Evolutionary conservation across 208 protist species (phyloP).

Genomic region (Leptomonas pyrrhocoris): DNA sequence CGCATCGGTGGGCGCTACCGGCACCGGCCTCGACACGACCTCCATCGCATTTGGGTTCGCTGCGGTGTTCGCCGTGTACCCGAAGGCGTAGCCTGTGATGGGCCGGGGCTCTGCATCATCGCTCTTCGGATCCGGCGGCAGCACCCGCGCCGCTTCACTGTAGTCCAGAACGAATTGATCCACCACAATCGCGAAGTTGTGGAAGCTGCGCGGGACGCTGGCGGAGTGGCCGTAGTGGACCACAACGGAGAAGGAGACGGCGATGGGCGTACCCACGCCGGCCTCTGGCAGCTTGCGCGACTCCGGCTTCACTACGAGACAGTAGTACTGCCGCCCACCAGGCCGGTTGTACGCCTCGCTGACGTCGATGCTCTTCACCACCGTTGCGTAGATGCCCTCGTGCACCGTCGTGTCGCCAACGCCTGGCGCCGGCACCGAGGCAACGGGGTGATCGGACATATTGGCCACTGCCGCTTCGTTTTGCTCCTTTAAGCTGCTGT

Average conservation of each 20-base stretch:
- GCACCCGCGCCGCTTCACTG: slow-evolving; percentile 29
- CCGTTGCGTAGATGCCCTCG: slow-evolving; percentile 38
- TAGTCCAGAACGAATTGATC: slow-evolving; percentile 67
- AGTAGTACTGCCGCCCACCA: slow-evolving; percentile 49
- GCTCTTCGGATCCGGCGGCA: slow-evolving; percentile 22
- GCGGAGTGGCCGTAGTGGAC: slow-evolving; percentile 38
- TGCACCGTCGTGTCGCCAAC: slow-evolving; percentile 6
- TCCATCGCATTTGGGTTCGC: slow-evolving; percentile 9
- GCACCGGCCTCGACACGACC: slow-evolving; percentile 14
- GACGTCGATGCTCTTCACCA: slow-evolving; percentile 45
- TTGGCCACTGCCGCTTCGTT: slow-evolving; percentile 19
- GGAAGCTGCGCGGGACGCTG: slow-evolving; percentile 43
- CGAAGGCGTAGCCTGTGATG: slow-evolving; percentile 57
- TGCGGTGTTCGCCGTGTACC: slow-evolving; percentile 59
- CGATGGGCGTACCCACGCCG: slow-evolving; percentile 45
- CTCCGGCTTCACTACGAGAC: slow-evolving; percentile 45
- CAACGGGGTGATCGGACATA: not conserved
- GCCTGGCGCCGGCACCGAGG: not conserved
- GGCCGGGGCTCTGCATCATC: slow-evolving; percentile 9
- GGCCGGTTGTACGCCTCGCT: slow-evolving; percentile 68
- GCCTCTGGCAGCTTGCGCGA: slow-evolving; percentile 24
- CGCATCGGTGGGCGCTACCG: slow-evolving; percentile 3
- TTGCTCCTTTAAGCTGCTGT: not conserved
- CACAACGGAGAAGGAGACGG: slow-evolving; percentile 53
- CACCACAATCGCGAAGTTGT: slow-evolving; percentile 50